Evolutionary conservation across 306 rosid genomes (phyloP), one percentile per base, ranked within the genome.

Genomic region (Astragalus glycyphyllos): DNA sequence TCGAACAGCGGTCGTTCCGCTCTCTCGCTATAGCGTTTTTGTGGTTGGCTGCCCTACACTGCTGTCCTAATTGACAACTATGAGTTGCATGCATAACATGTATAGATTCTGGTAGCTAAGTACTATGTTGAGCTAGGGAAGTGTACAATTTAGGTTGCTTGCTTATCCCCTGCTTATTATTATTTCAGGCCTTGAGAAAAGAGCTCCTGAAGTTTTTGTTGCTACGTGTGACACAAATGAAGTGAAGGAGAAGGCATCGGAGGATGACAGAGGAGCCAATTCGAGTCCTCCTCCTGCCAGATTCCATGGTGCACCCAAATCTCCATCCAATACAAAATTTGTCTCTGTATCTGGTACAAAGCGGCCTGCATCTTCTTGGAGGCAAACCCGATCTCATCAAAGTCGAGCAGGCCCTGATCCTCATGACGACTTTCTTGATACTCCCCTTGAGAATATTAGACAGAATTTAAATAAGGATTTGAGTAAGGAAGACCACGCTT

Each of bases 341-440:
- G 81, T 72, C 65, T 80, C 81, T 3, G 62, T 75, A 37, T 80
- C 86, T 4, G 87, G 89, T 63, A 75, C 79, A 45, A 94, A 94
- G 82, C 77, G 90, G 69, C 77, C 84, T 37, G 95, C 99, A 51
- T 77, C 96, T 66, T 67, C 73, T 14, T 94, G 99, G 99, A 84
- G 96, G 72, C 92, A 80, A 35, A 91, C 99, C 37, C 79, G 96
- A 60, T 66, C 96, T 13, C 85, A 73, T 65, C 92, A 87, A 63
- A 88, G 86, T 70, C 92, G 86, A 60, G 82, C 56, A 47, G 91
- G 97, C 47, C 59, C 71, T 58, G 99, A 94, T 65, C 96, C 83
- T 3, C 97, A 87, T 60, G 99, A 94, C 47, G 96, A 94, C 85
- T 94, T 94, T 86, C 99, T 94, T 23, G 91, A 87, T 34, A 94